A percentile compares a stretch with the other conserved stretches of the same genome.
Evolutionary conservation across 768 basidiomycete genomes (phyloP).

Genomic region (Lactarius quietus): DNA sequence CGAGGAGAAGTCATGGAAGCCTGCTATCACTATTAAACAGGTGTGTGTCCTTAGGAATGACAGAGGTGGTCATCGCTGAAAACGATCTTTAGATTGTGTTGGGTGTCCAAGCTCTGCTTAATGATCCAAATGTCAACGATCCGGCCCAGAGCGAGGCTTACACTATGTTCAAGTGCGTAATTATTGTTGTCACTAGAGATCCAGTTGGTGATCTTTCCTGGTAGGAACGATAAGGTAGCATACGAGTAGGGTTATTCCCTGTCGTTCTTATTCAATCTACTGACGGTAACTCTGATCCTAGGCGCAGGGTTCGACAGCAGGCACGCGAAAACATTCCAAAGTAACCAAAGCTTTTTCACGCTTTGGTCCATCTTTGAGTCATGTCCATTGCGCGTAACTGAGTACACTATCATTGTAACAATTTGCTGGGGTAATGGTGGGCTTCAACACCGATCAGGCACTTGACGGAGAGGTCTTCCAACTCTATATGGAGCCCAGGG

Average conservation of each 20-base stretch:
- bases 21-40: slow-evolving; percentile 98
- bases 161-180: slow-evolving; percentile 94
- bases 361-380: slow-evolving; percentile 15
- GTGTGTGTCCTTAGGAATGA: slow-evolving; percentile 38
- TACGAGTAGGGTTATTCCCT: slow-evolving; percentile 69
- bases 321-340: slow-evolving; percentile 89
- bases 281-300: slow-evolving; percentile 30
- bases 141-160: slow-evolving; percentile 99
- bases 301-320: slow-evolving; percentile 77
- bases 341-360: slow-evolving; percentile 37
- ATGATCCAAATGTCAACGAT: slow-evolving; percentile 95
- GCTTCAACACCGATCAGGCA: not conserved
- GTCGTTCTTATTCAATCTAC: not conserved
- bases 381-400: slow-evolving; percentile 15
- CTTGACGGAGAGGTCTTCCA: not conserved
- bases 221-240: slow-evolving; percentile 87
- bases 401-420: slow-evolving; percentile 19
- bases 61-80: not conserved
- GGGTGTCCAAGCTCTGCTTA: slow-evolving; percentile 92
- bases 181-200: not conserved
- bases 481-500: not conserved
- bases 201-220: slow-evolving; percentile 11
- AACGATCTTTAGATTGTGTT: slow-evolving; percentile 67
- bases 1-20: slow-evolving; percentile 99
- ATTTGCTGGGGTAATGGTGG: slow-evolving; percentile 13